Conservation (phyloP, 2,329 filamentous ascomycete genomes). For the Phaeophleospora eucalypticola region DNA sequence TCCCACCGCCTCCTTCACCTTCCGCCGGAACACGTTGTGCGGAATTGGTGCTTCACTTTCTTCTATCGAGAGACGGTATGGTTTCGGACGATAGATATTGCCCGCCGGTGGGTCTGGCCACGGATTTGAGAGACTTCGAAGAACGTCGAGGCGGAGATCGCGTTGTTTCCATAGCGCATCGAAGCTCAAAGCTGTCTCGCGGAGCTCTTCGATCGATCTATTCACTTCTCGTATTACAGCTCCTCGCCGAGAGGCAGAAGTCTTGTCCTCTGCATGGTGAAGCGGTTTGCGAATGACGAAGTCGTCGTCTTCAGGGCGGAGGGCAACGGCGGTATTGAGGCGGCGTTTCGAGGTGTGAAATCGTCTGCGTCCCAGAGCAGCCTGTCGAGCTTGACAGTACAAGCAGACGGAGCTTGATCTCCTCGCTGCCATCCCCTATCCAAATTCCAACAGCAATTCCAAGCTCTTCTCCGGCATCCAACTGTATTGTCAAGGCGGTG, state of each 20-base stretch:
- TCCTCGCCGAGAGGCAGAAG: no score
- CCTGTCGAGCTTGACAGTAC: conserved; percentile 21
- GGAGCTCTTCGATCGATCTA: conserved; percentile 7
- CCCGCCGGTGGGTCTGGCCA: conserved; percentile 15
- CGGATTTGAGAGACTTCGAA: conserved; percentile 27
- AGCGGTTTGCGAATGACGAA: conserved; percentile 7
- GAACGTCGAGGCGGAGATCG: conserved; percentile 20
- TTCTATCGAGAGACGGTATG: conserved; percentile 11
- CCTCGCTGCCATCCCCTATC: conserved; percentile 19
- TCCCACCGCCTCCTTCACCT: conserved; percentile 17
- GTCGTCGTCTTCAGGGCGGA: conserved; percentile 16
- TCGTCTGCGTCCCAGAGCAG: conserved; percentile 15
- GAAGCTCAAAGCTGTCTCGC: conserved; percentile 17
- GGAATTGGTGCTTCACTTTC: conserved; percentile 21
- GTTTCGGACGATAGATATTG: conserved; percentile 4
- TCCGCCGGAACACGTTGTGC: conserved; percentile 23
- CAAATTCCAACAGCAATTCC: not conserved
- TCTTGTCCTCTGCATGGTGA: not conserved
- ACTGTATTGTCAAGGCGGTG: no score
- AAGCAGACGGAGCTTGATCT: conserved; percentile 20
- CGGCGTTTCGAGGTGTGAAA: conserved; percentile 14
- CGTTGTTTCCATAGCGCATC: conserved; percentile 22
- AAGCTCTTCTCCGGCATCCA: no score
- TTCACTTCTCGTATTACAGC: conserved; percentile 1
- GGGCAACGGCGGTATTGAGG: conserved; percentile 11